These are phyloP conservation scores for Xerocomellus chrysenteron DNA, from an alignment of 768 basidiomycete genomes.

Conservation along the genomic window DNA sequence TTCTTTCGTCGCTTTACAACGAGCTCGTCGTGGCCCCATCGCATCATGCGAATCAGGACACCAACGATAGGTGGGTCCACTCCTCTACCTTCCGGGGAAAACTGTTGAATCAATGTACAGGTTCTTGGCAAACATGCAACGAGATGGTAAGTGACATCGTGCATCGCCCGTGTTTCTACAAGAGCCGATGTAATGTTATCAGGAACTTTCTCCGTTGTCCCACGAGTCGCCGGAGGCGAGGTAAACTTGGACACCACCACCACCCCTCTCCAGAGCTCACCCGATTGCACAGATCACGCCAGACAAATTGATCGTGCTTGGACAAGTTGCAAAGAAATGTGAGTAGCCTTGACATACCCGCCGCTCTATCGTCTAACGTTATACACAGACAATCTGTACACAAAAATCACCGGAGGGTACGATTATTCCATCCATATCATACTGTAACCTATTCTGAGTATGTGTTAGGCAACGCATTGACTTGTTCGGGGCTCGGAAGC, in stretches of 20 bases:
- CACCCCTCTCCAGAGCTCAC: not conserved
- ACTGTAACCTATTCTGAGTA: not conserved
- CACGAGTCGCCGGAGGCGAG: slow-evolving; percentile 70
- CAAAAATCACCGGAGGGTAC: slow-evolving; percentile 51
- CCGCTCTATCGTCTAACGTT: not conserved
- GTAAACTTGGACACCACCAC: slow-evolving; percentile 15
- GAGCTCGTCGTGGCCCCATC: slow-evolving; percentile 61
- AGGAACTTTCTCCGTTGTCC: slow-evolving; percentile 70
- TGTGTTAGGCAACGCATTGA: slow-evolving; percentile 57
- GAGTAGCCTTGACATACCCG: not conserved
- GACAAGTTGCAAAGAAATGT: slow-evolving; percentile 66
- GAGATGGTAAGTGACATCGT: slow-evolving; percentile 43
- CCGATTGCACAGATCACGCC: slow-evolving; percentile 45
- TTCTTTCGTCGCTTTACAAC: slow-evolving; percentile 55
- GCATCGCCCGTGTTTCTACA: not conserved
- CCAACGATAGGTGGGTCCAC: slow-evolving; percentile 49
- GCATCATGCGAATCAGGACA: slow-evolving; percentile 71
- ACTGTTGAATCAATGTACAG: slow-evolving; percentile 20
- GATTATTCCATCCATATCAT: not conserved
- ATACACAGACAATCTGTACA: slow-evolving; percentile 52
- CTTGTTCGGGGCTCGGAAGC: slow-evolving; percentile 67
- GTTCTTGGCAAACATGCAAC: slow-evolving; percentile 71
- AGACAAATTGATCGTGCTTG: slow-evolving; percentile 63
- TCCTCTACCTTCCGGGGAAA: not conserved
- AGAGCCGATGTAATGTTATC: not conserved